Conservation (phyloP, 1,284 basidiomycete genomes). For the Somion occarium region DNA sequence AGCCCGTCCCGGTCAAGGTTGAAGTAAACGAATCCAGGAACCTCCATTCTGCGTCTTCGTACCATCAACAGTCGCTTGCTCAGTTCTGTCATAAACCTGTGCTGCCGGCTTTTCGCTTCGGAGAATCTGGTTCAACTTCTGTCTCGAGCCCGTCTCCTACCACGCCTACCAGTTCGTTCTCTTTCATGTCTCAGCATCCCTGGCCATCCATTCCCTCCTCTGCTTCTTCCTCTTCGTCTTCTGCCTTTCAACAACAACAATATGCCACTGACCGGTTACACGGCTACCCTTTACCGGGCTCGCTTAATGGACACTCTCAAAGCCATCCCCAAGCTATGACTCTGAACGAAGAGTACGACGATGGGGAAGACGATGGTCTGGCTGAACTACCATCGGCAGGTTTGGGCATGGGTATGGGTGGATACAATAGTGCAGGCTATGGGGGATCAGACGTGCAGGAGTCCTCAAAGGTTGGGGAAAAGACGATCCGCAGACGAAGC, state of each 20-base stretch:
- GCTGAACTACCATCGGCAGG: slow-evolving; percentile 24
- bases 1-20: slow-evolving; percentile 17
- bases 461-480: slow-evolving; percentile 34
- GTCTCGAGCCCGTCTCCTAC: slow-evolving; percentile 21
- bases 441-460: slow-evolving; percentile 13
- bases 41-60: slow-evolving; percentile 13
- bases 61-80: slow-evolving; percentile 16
- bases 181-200: slow-evolving; percentile 28
- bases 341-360: slow-evolving; percentile 32
- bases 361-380: slow-evolving; percentile 31
- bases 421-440: slow-evolving; percentile 16
- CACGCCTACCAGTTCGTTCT: slow-evolving; percentile 24
- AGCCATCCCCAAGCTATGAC: slow-evolving; percentile 19
- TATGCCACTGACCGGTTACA: slow-evolving; percentile 22
- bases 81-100: slow-evolving; percentile 10
- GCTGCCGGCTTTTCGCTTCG: slow-evolving; percentile 24
- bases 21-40: slow-evolving; percentile 22
- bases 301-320: slow-evolving; percentile 20
- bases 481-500: slow-evolving; percentile 54
- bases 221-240: slow-evolving; percentile 18
- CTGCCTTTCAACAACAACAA: slow-evolving; percentile 17
- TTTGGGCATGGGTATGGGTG: slow-evolving; percentile 15
- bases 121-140: slow-evolving; percentile 16
- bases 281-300: slow-evolving; percentile 17
- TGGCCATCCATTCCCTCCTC: slow-evolving; percentile 16